phyloP scores from a whole-genome alignment of 768 basidiomycete species.

The Auricularia cornea region DNA sequence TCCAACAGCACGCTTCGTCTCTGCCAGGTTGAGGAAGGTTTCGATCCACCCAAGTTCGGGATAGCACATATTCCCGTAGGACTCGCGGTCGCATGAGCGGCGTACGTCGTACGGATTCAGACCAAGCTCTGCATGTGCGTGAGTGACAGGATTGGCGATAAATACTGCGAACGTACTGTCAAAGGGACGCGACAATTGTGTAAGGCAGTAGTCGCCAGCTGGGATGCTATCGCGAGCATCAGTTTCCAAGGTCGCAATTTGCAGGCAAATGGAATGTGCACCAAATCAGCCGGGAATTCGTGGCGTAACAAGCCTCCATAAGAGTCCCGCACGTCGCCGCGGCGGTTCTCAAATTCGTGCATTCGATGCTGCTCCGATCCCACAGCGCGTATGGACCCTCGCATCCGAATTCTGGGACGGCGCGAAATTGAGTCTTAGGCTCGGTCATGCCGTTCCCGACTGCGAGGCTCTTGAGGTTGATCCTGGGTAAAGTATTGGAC shows the following conservation, averaged over 20 bases:
- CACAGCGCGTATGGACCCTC: slow-evolving; percentile 77
- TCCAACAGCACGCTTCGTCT: slow-evolving; percentile 69
- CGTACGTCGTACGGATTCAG: slow-evolving; percentile 89
- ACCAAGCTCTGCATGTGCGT: slow-evolving; percentile 41
- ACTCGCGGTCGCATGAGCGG: slow-evolving; percentile 57
- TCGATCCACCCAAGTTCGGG: slow-evolving; percentile 82
- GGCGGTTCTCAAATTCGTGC: slow-evolving; percentile 52
- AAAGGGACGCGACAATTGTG: too few relatives aligned
- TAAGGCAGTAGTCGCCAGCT: slow-evolving; percentile 55
- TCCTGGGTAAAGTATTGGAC: slow-evolving; percentile 21
- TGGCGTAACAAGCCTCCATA: slow-evolving; percentile 61
- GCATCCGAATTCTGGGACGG: slow-evolving; percentile 74
- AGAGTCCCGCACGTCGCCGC: slow-evolving; percentile 67
- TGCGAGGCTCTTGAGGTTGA: slow-evolving; percentile 78
- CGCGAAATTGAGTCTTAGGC: slow-evolving; percentile 69
- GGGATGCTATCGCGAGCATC: slow-evolving; percentile 37
- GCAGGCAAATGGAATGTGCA: slow-evolving; percentile 2
- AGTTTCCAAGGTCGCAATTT: background rate
- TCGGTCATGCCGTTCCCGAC: slow-evolving; percentile 86
- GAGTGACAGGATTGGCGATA: too few relatives aligned
- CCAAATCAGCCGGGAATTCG: slow-evolving; percentile 46
- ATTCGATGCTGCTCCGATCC: slow-evolving; percentile 51
- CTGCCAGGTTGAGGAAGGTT: slow-evolving; percentile 71
- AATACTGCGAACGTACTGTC: too few relatives aligned
- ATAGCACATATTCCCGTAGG: slow-evolving; percentile 69